Conservation (phyloP, 345 rosid genomes). For the Rhodamnia rubescens region DNA sequence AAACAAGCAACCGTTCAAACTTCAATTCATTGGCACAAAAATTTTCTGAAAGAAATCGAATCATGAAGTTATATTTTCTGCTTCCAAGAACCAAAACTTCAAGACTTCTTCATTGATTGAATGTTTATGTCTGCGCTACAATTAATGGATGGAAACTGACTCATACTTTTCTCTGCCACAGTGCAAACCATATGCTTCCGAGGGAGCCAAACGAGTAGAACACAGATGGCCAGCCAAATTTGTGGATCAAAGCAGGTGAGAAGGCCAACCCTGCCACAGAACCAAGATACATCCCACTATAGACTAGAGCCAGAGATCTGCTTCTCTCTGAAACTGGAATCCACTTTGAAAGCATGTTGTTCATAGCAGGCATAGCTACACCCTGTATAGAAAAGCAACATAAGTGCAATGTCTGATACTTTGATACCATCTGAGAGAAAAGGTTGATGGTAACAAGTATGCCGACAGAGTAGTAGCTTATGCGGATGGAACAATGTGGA, state of each 20-base stretch:
- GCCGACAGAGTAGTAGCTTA: background rate
- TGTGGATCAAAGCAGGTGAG: conserved; percentile 77
- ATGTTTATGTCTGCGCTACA: background rate
- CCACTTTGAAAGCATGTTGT: conserved; percentile 94
- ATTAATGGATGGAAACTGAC: background rate
- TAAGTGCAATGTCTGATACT: background rate
- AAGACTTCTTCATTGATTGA: background rate
- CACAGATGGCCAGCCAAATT: conserved; percentile 94
- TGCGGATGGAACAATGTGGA: background rate
- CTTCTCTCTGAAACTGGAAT: conserved; percentile 98
- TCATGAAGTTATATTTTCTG: background rate
- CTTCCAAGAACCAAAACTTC: background rate
- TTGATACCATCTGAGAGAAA: background rate
- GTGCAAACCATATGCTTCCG: conserved; percentile 80
- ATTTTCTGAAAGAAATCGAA: background rate
- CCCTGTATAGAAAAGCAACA: conserved; percentile 37
- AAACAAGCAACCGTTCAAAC: background rate
- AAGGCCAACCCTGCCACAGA: conserved; percentile 83
- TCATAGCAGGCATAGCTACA: conserved; percentile 99
- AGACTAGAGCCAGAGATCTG: conserved; percentile 89
- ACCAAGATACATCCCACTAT: conserved; percentile 98
- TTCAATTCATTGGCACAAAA: background rate
- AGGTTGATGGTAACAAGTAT: background rate
- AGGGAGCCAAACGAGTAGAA: conserved; percentile 93
- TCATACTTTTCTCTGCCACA: conserved; percentile 64